Base-by-base conservation (phyloP, 805 yeast species). In the Lachancea meyersii region DNA sequence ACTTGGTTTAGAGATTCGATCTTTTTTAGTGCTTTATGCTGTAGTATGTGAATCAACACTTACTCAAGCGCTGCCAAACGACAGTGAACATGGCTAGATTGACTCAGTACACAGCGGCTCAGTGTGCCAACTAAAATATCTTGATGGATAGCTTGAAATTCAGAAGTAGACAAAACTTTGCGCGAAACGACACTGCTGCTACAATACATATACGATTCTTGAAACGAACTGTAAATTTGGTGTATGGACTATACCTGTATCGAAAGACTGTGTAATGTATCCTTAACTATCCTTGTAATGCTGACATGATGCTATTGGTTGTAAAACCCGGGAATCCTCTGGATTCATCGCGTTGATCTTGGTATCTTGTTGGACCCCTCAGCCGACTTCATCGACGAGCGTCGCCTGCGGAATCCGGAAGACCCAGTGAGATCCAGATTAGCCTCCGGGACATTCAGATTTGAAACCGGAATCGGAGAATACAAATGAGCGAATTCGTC, bases 401-500 rank as follows among this genome's bases (percentile, higher is more conserved):
- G 45, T 8, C 48, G 31, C 30, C 48, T 41, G 11, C 48, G 34
- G 24, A 39, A 40, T 13, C 48, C 45, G 23, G 43, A 38, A n/a
- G 36, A 19, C 16, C 20, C 39, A 13, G 38, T 16, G 7, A 22
- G 19, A 20, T 41, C 44, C 17, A 31, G n/a, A 17, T n/a, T 21
- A 3, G 31, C 9, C 5, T 35, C 40, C 2, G 35, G 18, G 3
- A 10, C 22, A 3, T 8, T 11, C 28, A 14, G 13, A 9, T 20
- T 30, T 13, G 30, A 14, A 31, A 16, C 22, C 13, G 35, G 40
- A n/a, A 21, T 28, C 10, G 40, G 34, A 16, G 27, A n/a, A n/a
- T 41, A 36, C 19, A 30, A 22, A 19, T 41, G 40, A 2, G 28
- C 33, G 16, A 41, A 30, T 30, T 41, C 44, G 9, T 35, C 44